Evolutionary conservation across 2,329 filamentous ascomycete species (phyloP).

Genomic region (Monilinia fructigena): DNA sequence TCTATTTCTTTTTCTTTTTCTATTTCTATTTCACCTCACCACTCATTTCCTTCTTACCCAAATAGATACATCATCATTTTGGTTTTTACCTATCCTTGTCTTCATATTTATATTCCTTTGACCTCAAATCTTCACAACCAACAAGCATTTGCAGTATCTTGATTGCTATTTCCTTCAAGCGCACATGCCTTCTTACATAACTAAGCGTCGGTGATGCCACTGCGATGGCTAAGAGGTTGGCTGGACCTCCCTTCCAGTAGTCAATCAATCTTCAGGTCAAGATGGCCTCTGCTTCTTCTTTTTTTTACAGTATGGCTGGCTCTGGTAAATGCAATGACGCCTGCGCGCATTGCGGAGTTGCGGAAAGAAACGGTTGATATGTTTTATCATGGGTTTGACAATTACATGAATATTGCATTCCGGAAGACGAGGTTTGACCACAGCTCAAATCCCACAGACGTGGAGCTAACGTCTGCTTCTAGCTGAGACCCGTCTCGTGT

Average conservation of each 20-base stretch:
- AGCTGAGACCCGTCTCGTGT: conserved; percentile 85
- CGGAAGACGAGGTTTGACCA: conserved; percentile 77
- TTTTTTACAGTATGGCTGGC: conserved; percentile 34
- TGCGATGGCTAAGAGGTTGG: conserved; percentile 36
- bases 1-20: too few species aligned
- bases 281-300: conserved; percentile 34
- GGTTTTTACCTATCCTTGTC: background rate
- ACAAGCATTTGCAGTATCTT: background rate
- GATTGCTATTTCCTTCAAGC: conserved; percentile 26
- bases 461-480: conserved; percentile 21
- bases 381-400: conserved; percentile 96
- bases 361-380: conserved; percentile 67
- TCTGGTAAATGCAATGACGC: conserved; percentile 48
- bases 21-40: background rate
- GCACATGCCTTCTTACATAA: conserved; percentile 40
- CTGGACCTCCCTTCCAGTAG: conserved; percentile 26
- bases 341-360: conserved; percentile 54
- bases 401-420: conserved; percentile 91
- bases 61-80: background rate
- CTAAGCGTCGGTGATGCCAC: conserved; percentile 41
- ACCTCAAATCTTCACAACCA: too few species aligned
- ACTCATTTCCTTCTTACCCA: background rate
- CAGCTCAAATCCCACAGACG: background rate
- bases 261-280: conserved; percentile 27
- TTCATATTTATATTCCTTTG: too few species aligned